These are phyloP conservation scores for Puccinia brachypodii DNA, from an alignment of 1,284 basidiomycete species.

Conservation along the genomic window DNA sequence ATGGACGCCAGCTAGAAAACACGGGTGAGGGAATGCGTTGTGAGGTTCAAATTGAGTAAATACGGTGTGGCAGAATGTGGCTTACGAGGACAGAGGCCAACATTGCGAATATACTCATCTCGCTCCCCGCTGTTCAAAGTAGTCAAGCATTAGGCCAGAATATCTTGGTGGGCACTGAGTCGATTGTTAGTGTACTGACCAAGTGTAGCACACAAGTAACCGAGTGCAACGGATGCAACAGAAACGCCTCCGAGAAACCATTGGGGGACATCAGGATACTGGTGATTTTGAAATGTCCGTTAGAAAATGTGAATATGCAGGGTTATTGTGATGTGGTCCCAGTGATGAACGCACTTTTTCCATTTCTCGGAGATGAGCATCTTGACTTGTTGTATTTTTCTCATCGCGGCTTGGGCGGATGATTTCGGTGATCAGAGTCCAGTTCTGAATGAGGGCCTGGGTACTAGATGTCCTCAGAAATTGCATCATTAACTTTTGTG, in stretches of 20 bases:
- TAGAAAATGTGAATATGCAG: neutral
- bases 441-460: slow-evolving; percentile 46
- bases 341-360: slow-evolving; percentile 11
- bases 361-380: slow-evolving; percentile 44
- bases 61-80: too few relatives aligned
- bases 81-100: slow-evolving; percentile 34
- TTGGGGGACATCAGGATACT: slow-evolving; percentile 36
- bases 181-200: slow-evolving; percentile 2
- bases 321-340: neutral
- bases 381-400: neutral
- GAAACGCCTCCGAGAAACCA: slow-evolving; percentile 42
- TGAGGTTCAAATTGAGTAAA: too few relatives aligned
- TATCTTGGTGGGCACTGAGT: neutral
- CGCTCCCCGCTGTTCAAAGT: slow-evolving; percentile 23
- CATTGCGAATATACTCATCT: slow-evolving; percentile 33
- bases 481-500: neutral
- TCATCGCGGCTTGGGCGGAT: slow-evolving; percentile 6
- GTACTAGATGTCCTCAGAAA: slow-evolving; percentile 20
- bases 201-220: slow-evolving; percentile 35
- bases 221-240: slow-evolving; percentile 17
- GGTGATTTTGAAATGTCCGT: neutral
- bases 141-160: neutral
- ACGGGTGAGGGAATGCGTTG: too few relatives aligned
- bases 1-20: slow-evolving; percentile 23
- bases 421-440: slow-evolving; percentile 30